A percentile compares a stretch with the other conserved stretches of the same genome.
phyloP scores from a whole-genome alignment of 1,284 basidiomycete species.

The Sporisorium iseilematis-ciliati region DNA sequence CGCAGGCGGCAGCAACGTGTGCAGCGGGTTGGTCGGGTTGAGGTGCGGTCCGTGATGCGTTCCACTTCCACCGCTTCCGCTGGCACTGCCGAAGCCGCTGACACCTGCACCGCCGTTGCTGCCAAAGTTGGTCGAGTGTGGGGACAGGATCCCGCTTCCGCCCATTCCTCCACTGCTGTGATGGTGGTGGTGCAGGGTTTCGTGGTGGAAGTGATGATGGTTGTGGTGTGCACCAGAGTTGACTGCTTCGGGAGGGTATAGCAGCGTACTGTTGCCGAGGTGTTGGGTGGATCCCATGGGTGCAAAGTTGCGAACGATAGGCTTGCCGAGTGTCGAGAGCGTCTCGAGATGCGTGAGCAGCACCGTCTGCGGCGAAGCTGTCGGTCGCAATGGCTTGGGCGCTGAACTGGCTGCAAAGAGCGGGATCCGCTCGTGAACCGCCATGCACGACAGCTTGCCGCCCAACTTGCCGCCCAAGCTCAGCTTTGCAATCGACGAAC shows the following conservation, averaged over 20 bases:
- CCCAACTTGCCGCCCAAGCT: constrained; percentile 72
- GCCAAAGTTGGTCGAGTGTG: constrained; percentile 1
- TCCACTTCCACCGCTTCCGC: constrained; percentile 3
- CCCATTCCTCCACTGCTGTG: constrained; percentile 4
- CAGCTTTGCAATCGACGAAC: constrained; percentile 78
- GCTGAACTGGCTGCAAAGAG: constrained; percentile 79
- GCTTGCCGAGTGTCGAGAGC: constrained; percentile 33
- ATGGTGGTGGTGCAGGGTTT: constrained; percentile 28
- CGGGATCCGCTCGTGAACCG: constrained; percentile 85
- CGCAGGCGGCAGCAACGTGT: constrained; percentile 42
- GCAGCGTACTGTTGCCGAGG: constrained; percentile 34
- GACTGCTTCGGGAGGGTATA: constrained; percentile 34
- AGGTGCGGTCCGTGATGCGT: constrained; percentile 17
- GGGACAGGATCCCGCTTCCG: constrained; percentile 9
- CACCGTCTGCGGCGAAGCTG: constrained; percentile 42
- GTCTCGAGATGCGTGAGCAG: constrained; percentile 54
- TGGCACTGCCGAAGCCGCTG: background rate
- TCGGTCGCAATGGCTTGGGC: constrained; percentile 41
- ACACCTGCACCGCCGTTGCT: constrained; percentile 2
- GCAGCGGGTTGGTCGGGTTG: constrained; percentile 33
- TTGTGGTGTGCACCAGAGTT: constrained; percentile 36
- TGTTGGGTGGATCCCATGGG: constrained; percentile 37
- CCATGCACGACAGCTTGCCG: constrained; percentile 79
- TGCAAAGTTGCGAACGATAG: constrained; percentile 46
- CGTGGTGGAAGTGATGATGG: constrained; percentile 19